A percentile compares a stretch with the other conserved stretches of the same genome.
phyloP scores from a whole-genome alignment of 495 filamentous ascomycete genomes.

The Jackrogersella minutella region DNA sequence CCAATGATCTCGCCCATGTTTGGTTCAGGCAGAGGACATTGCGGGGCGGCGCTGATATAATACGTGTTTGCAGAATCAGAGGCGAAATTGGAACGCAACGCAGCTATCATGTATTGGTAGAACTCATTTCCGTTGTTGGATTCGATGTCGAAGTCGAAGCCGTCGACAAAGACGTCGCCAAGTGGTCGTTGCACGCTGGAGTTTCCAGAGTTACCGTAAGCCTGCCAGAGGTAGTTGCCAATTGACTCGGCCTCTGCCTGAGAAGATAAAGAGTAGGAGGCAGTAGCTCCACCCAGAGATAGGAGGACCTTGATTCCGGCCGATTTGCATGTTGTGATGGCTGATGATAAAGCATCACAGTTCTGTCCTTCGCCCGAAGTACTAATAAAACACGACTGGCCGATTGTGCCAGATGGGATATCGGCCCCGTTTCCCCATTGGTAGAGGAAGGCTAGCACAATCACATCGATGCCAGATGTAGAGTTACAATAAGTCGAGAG shows the following conservation, averaged over 20 bases:
- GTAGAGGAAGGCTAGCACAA: slow-evolving; percentile 63
- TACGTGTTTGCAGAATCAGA: slow-evolving; percentile 54
- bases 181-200: slow-evolving; percentile 54
- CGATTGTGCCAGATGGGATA: slow-evolving; percentile 50
- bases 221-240: slow-evolving; percentile 61
- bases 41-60: slow-evolving; percentile 65
- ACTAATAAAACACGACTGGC: slow-evolving; percentile 50
- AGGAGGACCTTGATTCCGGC: slow-evolving; percentile 60
- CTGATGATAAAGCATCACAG: slow-evolving; percentile 55
- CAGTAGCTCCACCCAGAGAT: slow-evolving; percentile 56
- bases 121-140: slow-evolving; percentile 51
- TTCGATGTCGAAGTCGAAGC: slow-evolving; percentile 69
- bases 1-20: slow-evolving; percentile 61
- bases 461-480: slow-evolving; percentile 54
- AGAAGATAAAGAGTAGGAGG: slow-evolving; percentile 51
- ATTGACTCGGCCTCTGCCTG: slow-evolving; percentile 54
- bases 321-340: slow-evolving; percentile 60
- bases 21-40: slow-evolving; percentile 63
- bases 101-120: slow-evolving; percentile 52
- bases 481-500: slow-evolving; percentile 52
- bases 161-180: slow-evolving; percentile 60
- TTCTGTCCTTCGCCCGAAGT: slow-evolving; percentile 46
- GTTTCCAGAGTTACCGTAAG: slow-evolving; percentile 57
- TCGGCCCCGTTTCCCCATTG: slow-evolving; percentile 47
- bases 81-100: slow-evolving; percentile 58